Evolutionary conservation across 2,329 filamentous ascomycete species (phyloP).

Genomic region (Calonectria naviculata): DNA sequence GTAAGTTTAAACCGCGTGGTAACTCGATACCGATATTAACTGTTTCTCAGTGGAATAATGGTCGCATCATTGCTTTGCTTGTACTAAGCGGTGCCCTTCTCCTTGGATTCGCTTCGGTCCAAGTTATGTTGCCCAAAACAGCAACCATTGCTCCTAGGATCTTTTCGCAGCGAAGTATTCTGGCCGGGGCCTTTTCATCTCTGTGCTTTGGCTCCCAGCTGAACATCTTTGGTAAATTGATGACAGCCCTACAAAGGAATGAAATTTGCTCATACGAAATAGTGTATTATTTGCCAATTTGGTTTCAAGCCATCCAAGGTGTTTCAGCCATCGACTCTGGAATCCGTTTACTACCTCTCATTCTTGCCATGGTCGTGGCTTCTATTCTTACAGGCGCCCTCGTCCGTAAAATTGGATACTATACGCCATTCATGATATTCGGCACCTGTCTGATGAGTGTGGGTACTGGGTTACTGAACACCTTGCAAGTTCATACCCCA

Average conservation of each 20-base stretch:
- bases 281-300: conserved; percentile 61
- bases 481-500: conserved; percentile 37
- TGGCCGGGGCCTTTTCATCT: conserved; percentile 45
- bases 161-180: conserved; percentile 52
- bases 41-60: conserved; percentile 51
- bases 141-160: conserved; percentile 55
- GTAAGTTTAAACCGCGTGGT: conserved; percentile 37
- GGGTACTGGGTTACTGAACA: conserved; percentile 56
- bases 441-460: conserved; percentile 46
- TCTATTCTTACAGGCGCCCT: conserved; percentile 39
- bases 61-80: conserved; percentile 57
- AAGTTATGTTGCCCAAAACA: conserved; percentile 47
- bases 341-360: conserved; percentile 42
- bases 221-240: conserved; percentile 27
- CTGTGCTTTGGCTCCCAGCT: conserved; percentile 41
- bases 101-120: conserved; percentile 52
- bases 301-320: conserved; percentile 60
- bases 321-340: conserved; percentile 42
- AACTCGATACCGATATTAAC: neutral
- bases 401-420: conserved; percentile 50
- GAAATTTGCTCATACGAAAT: neutral
- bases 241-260: fast-evolving
- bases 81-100: conserved; percentile 52
- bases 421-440: conserved; percentile 52
- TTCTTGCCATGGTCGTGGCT: conserved; percentile 41